Base-by-base conservation (phyloP, 140 eudicot genomes). In the Cichorium intybus region DNA sequence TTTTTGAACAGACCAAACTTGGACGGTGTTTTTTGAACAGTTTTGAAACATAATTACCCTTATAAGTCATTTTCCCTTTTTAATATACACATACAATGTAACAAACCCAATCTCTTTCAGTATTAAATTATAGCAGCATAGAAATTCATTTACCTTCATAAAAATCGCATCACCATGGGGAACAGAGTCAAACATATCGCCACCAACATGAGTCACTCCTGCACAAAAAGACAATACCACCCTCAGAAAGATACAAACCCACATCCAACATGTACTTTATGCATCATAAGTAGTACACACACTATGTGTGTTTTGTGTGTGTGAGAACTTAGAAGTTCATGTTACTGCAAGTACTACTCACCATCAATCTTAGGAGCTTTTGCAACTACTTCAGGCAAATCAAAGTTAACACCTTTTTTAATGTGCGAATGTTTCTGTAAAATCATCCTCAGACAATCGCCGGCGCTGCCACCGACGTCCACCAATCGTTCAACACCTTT, bases 381-480 rank as follows among this genome's bases (percentile, higher is more conserved):
- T 26, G 72, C 87, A 51, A 78, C 84, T 7, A 82, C 87, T 27
- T 82, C 84, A 47, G 87, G 87, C 66, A 82, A 53, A 35, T 82
- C 84, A 46, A 82, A 82, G 53, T 82, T 82, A 35, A 77, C 50
- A 47, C 78, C 84, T 47, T 59, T 60, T 64, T 78, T 74, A 23
- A 82, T 74, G 11, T 70, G 52, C 2, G 43, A 9, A 70, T 70
- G 41, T 60, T 82, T 74, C 17, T 54, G n/a, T 65, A 82, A 2
- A 24, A 82, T 82, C 87, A 77, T 77, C 81, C 60, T 82, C 72
- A 82, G 27, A 70, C 84, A 82, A 77, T 82, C 87, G 24, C 87
- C 87, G 34, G 79, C 81, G 55, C 84, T 82, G 0, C 87, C 84
- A 60, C 87, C 83, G 17, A 82, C 87, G 74, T 81, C 87, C 11